Conservation (phyloP, 495 filamentous ascomycete species). For the Chaetomium cochliodes region DNA sequence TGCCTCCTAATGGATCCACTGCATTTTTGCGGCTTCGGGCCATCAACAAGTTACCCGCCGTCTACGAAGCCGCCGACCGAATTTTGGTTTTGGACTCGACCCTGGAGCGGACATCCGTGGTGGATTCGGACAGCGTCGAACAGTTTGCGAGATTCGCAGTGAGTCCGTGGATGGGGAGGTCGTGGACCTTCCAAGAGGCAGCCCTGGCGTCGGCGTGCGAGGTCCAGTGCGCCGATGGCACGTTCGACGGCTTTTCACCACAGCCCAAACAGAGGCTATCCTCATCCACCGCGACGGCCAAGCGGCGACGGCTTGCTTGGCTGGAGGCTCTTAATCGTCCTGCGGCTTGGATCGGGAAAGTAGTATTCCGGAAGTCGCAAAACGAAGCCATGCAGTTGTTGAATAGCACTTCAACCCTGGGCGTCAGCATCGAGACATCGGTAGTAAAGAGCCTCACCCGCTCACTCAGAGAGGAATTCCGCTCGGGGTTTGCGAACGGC, state of each 20-base stretch:
- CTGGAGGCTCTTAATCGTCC: constrained; percentile 17
- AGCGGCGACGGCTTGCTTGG: neutral
- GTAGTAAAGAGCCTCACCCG: constrained; percentile 20
- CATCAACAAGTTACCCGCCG: constrained; percentile 29
- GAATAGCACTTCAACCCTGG: constrained; percentile 9
- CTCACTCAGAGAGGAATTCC: constrained; percentile 22
- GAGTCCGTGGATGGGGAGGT: constrained; percentile 27
- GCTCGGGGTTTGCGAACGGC: constrained; percentile 23
- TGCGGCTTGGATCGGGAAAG: constrained; percentile 5
- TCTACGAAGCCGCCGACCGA: constrained; percentile 27
- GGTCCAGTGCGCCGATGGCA: constrained; percentile 30
- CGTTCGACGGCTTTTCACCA: constrained; percentile 22
- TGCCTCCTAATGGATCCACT: constrained; percentile 18
- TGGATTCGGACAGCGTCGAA: constrained; percentile 24
- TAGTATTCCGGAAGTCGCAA: neutral
- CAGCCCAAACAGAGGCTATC: constrained; percentile 9
- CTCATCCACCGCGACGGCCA: neutral
- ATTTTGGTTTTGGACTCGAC: constrained; percentile 27
- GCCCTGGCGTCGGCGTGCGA: constrained; percentile 23
- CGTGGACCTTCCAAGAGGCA: constrained; percentile 29
- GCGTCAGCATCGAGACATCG: constrained; percentile 9
- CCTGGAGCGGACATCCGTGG: constrained; percentile 21
- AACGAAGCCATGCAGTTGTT: constrained; percentile 5
- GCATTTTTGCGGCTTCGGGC: constrained; percentile 21
- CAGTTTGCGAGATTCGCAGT: constrained; percentile 25